phyloP scores from a whole-genome alignment of 2,329 filamentous ascomycete genomes.

The Apiospora rasikravindrae region DNA sequence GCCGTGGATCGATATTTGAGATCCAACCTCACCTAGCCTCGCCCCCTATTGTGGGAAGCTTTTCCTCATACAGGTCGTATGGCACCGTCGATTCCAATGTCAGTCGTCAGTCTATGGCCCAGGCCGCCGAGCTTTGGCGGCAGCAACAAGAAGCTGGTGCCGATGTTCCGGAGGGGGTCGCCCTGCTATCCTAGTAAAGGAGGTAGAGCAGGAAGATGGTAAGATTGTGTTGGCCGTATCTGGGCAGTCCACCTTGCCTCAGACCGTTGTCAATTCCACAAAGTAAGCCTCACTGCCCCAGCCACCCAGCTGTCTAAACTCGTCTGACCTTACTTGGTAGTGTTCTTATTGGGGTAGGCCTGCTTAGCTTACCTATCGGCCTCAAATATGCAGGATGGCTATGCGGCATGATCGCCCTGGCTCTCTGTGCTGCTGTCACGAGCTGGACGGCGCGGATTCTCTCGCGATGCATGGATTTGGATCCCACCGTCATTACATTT shows the following conservation, averaged over 20 bases:
- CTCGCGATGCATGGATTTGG: conserved; percentile 86
- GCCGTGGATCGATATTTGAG: conserved; percentile 58
- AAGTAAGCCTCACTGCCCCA: conserved; percentile 53
- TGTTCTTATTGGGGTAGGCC: conserved; percentile 86
- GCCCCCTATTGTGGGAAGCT: conserved; percentile 74
- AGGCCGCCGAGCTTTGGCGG: conserved; percentile 57
- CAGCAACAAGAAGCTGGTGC: conserved; percentile 57
- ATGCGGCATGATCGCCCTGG: conserved; percentile 76
- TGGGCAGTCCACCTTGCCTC: conserved; percentile 92
- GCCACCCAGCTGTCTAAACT: background rate
- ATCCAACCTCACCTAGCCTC: conserved; percentile 67
- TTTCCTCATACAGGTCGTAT: conserved; percentile 62
- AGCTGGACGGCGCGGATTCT: conserved; percentile 85
- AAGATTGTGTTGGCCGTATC: conserved; percentile 84
- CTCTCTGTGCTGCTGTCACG: conserved; percentile 76
- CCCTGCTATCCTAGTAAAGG: conserved; percentile 83
- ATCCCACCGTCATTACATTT: conserved; percentile 87
- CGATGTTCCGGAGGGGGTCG: conserved; percentile 62
- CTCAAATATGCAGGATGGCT: conserved; percentile 90
- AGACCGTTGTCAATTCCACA: conserved; percentile 96
- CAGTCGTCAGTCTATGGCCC: conserved; percentile 53
- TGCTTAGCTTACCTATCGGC: conserved; percentile 87
- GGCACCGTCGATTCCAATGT: conserved; percentile 55
- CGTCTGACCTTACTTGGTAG: conserved; percentile 36
- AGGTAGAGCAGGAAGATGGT: conserved; percentile 81